phyloP scores from a whole-genome alignment of 1,284 basidiomycete species.

The Naganishia sp. region DNA sequence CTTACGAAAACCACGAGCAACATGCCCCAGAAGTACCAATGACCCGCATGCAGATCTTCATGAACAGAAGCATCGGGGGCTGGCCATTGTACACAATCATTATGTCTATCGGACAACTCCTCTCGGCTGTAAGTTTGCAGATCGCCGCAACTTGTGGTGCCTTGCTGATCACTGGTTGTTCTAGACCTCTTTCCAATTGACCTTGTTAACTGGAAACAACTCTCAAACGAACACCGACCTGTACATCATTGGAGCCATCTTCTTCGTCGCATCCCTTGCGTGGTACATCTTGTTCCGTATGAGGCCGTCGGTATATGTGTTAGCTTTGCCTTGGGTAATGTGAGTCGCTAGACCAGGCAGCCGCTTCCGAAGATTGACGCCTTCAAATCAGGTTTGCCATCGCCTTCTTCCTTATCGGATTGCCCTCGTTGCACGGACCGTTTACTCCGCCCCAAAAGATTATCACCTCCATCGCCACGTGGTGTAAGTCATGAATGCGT shows the following conservation, averaged over 20 bases:
- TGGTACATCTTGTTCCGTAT: constrained; percentile 90
- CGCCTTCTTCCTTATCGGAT: constrained; percentile 84
- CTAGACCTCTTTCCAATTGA: constrained; percentile 88
- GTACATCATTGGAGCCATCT: constrained; percentile 84
- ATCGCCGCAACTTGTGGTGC: constrained; percentile 8
- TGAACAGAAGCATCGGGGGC: constrained; percentile 72
- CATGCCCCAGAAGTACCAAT: constrained; percentile 62
- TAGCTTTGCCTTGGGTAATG: constrained; percentile 82
- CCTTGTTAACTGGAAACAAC: constrained; percentile 78
- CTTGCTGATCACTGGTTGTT: constrained; percentile 29
- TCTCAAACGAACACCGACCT: constrained; percentile 76
- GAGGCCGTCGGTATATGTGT: constrained; percentile 81
- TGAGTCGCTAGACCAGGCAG: constrained; percentile 34
- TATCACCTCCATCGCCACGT: constrained; percentile 75
- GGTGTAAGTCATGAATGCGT: constrained; percentile 53
- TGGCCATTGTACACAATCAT: constrained; percentile 91
- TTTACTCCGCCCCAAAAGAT: constrained; percentile 65
- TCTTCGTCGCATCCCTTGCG: constrained; percentile 76
- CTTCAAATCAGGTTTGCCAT: constrained; percentile 62
- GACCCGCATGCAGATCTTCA: constrained; percentile 75
- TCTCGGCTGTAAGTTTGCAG: constrained; percentile 46
- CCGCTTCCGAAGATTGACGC: constrained; percentile 17
- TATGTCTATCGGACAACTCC: constrained; percentile 76
- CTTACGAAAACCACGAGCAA: constrained; percentile 56
- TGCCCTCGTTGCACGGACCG: constrained; percentile 71